These are phyloP conservation scores for Parastagonospora avenae DNA, from an alignment of 2,329 filamentous ascomycete species.

Conservation along the genomic window DNA sequence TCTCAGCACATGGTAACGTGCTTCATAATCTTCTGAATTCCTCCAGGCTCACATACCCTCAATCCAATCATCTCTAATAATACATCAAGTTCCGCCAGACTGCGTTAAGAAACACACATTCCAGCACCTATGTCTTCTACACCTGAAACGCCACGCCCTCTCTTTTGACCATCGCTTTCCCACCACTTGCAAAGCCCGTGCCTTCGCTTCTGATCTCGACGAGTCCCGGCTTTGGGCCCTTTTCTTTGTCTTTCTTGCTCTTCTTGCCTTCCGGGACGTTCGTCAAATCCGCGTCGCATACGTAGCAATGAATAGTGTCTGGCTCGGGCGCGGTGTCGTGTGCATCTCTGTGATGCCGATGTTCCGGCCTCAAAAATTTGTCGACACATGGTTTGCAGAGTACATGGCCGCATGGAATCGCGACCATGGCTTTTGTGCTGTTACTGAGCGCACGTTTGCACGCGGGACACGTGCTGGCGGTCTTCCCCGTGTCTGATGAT, in stretches of 20 bases:
- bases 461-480: slow-evolving; percentile 72
- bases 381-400: slow-evolving; percentile 83
- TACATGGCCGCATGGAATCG: slow-evolving; percentile 90
- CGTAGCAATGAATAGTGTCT: slow-evolving; percentile 72
- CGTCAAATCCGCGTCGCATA: slow-evolving; percentile 81
- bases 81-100: background rate
- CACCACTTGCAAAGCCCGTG: slow-evolving; percentile 90
- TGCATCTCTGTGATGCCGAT: slow-evolving; percentile 50
- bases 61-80: background rate
- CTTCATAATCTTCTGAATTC: too few species aligned
- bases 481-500: slow-evolving; percentile 56
- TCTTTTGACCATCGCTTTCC: slow-evolving; percentile 80
- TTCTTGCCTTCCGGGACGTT: slow-evolving; percentile 37
- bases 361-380: slow-evolving; percentile 70
- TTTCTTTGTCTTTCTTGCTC: slow-evolving; percentile 46
- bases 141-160: slow-evolving; percentile 77
- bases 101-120: background rate
- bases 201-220: slow-evolving; percentile 84
- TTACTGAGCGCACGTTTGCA: slow-evolving; percentile 86
- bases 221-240: slow-evolving; percentile 69
- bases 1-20: too few species aligned
- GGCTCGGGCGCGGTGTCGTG: slow-evolving; percentile 63
- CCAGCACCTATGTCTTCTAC: slow-evolving; percentile 4
- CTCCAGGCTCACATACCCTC: too few species aligned
- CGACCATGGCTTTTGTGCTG: slow-evolving; percentile 78